Conservation (phyloP, 192 early-diverging fungal genomes). For the Gaertneriomyces sp. region DNA sequence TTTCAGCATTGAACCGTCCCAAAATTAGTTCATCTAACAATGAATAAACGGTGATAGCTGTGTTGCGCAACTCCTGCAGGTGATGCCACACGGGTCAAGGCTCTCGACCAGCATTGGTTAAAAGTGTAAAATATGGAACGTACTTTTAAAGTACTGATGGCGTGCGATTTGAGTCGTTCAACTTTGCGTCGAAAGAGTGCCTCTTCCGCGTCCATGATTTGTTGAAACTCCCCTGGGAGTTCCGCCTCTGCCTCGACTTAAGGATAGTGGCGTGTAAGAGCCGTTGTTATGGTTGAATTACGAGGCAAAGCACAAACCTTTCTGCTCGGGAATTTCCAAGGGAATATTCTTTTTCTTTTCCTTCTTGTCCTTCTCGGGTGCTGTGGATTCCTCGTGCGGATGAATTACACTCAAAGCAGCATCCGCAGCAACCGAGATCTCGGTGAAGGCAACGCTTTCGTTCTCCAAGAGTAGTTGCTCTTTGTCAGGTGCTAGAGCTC, state of each 20-base stretch:
- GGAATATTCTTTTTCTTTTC: slow-evolving; percentile 39
- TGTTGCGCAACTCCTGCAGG: slow-evolving; percentile 47
- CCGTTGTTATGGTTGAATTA: neutral
- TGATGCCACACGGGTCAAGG: too few relatives aligned
- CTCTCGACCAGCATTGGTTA: too few relatives aligned
- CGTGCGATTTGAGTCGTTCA: slow-evolving; percentile 41
- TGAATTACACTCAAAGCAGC: slow-evolving; percentile 31
- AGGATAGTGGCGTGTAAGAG: neutral
- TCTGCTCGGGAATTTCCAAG: slow-evolving; percentile 10
- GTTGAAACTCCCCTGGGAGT: slow-evolving; percentile 38
- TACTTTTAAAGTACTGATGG: slow-evolving; percentile 39
- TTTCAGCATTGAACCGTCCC: slow-evolving; percentile 48
- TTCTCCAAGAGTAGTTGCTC: slow-evolving; percentile 25
- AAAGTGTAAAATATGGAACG: neutral
- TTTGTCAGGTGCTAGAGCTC: slow-evolving; percentile 2
- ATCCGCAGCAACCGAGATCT: slow-evolving; percentile 37
- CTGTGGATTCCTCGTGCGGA: slow-evolving; percentile 30
- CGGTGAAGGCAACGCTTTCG: slow-evolving; percentile 39
- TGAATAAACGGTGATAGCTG: slow-evolving; percentile 50
- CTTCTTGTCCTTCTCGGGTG: slow-evolving; percentile 45
- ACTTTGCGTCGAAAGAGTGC: slow-evolving; percentile 40
- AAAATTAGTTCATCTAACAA: slow-evolving; percentile 57
- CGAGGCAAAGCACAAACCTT: neutral
- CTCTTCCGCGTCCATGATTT: slow-evolving; percentile 50
- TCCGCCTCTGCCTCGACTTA: slow-evolving; percentile 48